phyloP scores from a whole-genome alignment of 164 flowering plant species.

The Echeveria elegans region DNA sequence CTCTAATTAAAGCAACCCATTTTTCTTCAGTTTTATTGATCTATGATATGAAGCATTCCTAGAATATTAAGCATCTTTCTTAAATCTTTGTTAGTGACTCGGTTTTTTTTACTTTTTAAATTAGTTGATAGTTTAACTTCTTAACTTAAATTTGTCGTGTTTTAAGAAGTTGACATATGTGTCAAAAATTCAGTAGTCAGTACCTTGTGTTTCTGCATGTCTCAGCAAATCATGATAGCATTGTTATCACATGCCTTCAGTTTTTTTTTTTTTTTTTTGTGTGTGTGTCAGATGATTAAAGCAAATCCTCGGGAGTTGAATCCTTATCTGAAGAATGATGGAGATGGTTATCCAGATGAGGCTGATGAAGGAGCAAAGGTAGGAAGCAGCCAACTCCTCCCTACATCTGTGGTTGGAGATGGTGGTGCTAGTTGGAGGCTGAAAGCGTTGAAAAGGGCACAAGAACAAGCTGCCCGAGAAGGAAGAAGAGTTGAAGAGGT shows the following conservation, averaged over 20 bases:
- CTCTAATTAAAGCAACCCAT: too few relatives aligned
- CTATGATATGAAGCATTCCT: too few relatives aligned
- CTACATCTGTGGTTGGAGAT: conserved; percentile 79
- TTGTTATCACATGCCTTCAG: background rate
- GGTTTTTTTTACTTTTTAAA: too few relatives aligned
- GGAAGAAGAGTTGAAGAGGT: conserved; percentile 74
- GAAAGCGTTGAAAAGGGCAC: conserved; percentile 87
- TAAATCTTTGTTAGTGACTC: too few relatives aligned
- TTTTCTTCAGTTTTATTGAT: too few relatives aligned
- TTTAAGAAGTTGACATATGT: background rate
- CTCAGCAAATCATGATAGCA: background rate
- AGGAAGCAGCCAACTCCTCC: conserved; percentile 24
- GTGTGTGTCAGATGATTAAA: conserved; percentile 42
- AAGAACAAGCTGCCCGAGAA: conserved; percentile 93
- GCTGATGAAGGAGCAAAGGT: conserved; percentile 19
- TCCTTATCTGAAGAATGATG: conserved; percentile 67
- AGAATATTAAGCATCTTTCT: too few relatives aligned
- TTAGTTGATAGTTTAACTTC: background rate
- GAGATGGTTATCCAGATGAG: conserved; percentile 85
- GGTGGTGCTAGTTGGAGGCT: conserved; percentile 98
- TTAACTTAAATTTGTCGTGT: background rate
- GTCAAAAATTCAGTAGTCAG: background rate
- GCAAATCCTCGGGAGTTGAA: conserved; percentile 73
- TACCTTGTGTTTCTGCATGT: too few relatives aligned
- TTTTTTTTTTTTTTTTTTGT: conserved; percentile 9